Base-by-base conservation (phyloP, 768 basidiomycete genomes). In the Terana coerulea region DNA sequence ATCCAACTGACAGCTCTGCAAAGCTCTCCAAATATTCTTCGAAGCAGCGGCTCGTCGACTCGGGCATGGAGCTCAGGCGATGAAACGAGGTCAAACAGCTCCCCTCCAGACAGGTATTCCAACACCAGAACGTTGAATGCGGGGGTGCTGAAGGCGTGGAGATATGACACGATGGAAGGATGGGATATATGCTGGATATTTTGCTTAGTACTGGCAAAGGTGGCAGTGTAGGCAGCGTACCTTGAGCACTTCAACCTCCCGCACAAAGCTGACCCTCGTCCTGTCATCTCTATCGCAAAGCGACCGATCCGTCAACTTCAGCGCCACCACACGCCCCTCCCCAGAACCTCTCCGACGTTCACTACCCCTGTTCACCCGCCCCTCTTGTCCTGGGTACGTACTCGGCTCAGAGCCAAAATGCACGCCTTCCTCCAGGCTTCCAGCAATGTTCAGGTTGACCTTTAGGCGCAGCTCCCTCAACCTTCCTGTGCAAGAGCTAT, bases 201-300 rank as follows among this genome's bases (percentile, higher is more conserved):
- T 8, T n/a, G n/a, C n/a, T n/a, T n/a, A n/a, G n/a, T n/a, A n/a
- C n/a, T n/a, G n/a, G n/a, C n/a, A n/a, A n/a, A 44, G 28, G 51
- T 43, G 50, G 52, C 21, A 34, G 47, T 40, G 26, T 19, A 6
- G 19, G 21, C n/a, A 11, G 72, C 81, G 66, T 61, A 86, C 86
- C 69, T 84, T 76, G n/a, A 93, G 69, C 3, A 94, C 84, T 62
- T 90, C 87, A 14, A 91, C 90, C 69, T 92, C 91, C 24, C 91
- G 73, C 25, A 89, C 79, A 58, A 92, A 91, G 41, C 81, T 81
- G 41, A 90, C 86, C 34, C 87, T 64, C 51, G 88, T 90, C 51
- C 89, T 69, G 52, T 89, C 84, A 60, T 84, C 83, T 55, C 78
- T 76, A 22, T 71, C 68, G 49, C 72, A 76, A 31, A 72, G 48